Percentiles rank a stretch among this genome's conserved stretches.
Conservation (phyloP, 2,329 filamentous ascomycete genomes). For the Calonectria pteridis region DNA sequence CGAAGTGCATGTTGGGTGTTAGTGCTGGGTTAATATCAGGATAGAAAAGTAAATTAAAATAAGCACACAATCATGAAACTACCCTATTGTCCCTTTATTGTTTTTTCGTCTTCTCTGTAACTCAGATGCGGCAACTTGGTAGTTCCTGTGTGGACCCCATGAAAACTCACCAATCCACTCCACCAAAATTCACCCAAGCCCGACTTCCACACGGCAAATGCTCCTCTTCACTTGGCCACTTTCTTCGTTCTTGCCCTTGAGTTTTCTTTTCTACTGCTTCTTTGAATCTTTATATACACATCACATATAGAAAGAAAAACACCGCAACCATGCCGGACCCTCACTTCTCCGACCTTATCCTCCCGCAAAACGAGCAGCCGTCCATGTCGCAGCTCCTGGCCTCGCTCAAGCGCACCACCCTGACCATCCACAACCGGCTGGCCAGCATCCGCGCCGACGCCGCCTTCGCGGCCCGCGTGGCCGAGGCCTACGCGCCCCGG, state of each 20-base stretch:
- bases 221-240: neutral
- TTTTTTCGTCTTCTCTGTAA: neutral
- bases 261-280: no score
- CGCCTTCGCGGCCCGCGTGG: conserved; percentile 75
- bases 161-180: conserved; percentile 28
- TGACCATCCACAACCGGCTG: conserved; percentile 86
- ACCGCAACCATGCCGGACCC: conserved; percentile 39
- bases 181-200: conserved; percentile 33
- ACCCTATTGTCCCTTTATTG: neutral
- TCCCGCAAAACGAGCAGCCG: conserved; percentile 70
- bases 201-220: neutral
- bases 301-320: neutral
- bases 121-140: neutral
- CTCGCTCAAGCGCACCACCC: conserved; percentile 80
- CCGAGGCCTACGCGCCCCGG: conserved; percentile 62
- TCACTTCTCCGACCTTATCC: conserved; percentile 59
- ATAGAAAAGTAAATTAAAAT: neutral
- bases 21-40: conserved; percentile 13
- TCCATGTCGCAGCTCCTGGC: conserved; percentile 78
- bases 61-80: neutral
- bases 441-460: conserved; percentile 83
- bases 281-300: neutral
- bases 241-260: neutral
- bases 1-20: conserved; percentile 18
- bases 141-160: conserved; percentile 2